Conservation (phyloP, 2,329 filamentous ascomycete genomes). For the Fusarium sp. region DNA sequence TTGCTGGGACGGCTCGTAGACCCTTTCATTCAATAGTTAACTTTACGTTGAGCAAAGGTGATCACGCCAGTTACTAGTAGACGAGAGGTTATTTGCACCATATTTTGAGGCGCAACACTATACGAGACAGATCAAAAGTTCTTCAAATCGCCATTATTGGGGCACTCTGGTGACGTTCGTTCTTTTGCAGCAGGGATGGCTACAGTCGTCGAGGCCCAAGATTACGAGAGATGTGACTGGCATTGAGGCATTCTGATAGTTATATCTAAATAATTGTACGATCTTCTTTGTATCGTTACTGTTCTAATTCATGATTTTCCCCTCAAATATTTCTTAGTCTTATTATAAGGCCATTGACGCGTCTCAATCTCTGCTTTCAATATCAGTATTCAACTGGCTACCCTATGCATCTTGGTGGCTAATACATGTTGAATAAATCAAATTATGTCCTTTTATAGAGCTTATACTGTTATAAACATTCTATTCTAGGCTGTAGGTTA, state of each 20-base stretch:
- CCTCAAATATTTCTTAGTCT: neutral
- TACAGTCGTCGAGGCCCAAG: accelerated
- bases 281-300: neutral
- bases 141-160: neutral
- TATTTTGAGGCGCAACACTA: too few species aligned
- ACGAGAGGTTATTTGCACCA: neutral
- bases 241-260: neutral
- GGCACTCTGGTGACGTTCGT: neutral
- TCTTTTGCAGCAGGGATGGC: accelerated
- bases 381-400: neutral
- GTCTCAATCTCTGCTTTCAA: neutral
- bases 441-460: neutral
- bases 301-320: too few species aligned
- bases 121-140: neutral
- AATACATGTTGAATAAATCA: accelerated
- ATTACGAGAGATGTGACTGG: too few species aligned
- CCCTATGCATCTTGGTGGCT: neutral
- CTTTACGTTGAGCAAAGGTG: accelerated
- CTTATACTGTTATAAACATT: accelerated
- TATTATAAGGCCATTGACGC: too few species aligned
- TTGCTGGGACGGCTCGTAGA: neutral
- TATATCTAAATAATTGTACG: neutral
- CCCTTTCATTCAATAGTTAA: neutral
- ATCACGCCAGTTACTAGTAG: neutral
- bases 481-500: accelerated